Evolutionary conservation across 2,329 filamentous ascomycete species (phyloP), one percentile per base, ranked within the genome.

Genomic region (Curvularia spicifera): DNA sequence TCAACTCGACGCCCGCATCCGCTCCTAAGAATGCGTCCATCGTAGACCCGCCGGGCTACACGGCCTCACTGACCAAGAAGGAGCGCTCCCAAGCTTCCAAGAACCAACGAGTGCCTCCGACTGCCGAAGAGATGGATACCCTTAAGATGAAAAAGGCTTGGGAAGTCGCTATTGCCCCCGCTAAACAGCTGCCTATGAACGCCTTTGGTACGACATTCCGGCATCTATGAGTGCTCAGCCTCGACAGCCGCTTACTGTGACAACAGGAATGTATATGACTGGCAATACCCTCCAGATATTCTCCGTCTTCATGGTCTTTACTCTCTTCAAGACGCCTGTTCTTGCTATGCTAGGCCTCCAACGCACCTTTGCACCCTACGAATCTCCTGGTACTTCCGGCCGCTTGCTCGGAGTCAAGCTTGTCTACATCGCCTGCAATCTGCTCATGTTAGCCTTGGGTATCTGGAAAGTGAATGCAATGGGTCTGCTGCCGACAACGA

Each of bases 251-350:
- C 54, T 57, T 15, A 53, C 29, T 4, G 3, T 10, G n/a, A 1
- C 5, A 22, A 6, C 28, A 78, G 76, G 77, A 89, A 98, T 98
- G 93, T 99, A 99, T 85, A 99, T 99, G 95, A 96, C 94, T 31
- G 95, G 95, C 72, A 99, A 98, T 81, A 93, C 91, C 61, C 86
- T 99, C 46, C 95, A 99, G 77, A 98, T 99, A 67, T 99, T 99
- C 83, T 96, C 91, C 79, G 98, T 99, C 79, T 98, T 98, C 92
- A 99, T 98, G 93, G 94, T 98, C 18, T 93, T 94, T 72, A 98
- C 97, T 90, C 89, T 96, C 45, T 99, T 99, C 85, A 98, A 98
- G 83, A 96, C 91, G 67, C 95, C 95, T 9, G 85, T 99, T 60
- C 87, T 91, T 78, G 95, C 93, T 33, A 81, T 98, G 45, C 79